Conservation (phyloP, 2,329 filamentous ascomycete species). For the Ceratocystiopsis sp. region DNA sequence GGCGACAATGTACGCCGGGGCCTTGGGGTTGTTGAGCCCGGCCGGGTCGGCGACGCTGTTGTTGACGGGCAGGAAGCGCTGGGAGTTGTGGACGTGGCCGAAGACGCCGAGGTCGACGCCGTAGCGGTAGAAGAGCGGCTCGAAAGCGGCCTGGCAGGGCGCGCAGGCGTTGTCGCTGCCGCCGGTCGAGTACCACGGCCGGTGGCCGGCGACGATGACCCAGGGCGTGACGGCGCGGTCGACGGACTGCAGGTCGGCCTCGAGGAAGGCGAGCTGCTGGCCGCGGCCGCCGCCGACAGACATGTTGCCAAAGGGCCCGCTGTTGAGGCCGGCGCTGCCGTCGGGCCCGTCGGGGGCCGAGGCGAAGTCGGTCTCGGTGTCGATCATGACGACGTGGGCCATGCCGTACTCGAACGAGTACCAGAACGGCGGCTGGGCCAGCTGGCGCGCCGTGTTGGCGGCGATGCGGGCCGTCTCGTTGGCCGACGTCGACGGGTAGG, state of each 20-base stretch:
- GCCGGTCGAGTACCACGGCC: constrained; percentile 29
- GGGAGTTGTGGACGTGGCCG: constrained; percentile 41
- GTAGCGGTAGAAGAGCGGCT: constrained; percentile 34
- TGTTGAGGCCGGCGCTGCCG: constrained; percentile 21
- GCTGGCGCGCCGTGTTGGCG: constrained; percentile 26
- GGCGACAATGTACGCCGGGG: constrained; percentile 37
- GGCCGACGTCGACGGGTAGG: constrained; percentile 31
- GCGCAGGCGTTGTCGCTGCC: constrained; percentile 18
- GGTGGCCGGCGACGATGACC: constrained; percentile 27
- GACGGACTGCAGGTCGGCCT: constrained; percentile 36
- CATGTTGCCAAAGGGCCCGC: constrained; percentile 29
- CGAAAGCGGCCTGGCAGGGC: constrained; percentile 34
- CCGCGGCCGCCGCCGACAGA: constrained; percentile 6
- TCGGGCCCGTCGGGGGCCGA: constrained; percentile 24
- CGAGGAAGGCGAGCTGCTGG: constrained; percentile 37
- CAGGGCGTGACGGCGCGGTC: constrained; percentile 38
- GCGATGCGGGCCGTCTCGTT: constrained; percentile 22
- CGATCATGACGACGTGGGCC: constrained; percentile 34
- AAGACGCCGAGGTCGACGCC: constrained; percentile 40
- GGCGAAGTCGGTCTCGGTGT: constrained; percentile 40
- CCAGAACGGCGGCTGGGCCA: constrained; percentile 38
- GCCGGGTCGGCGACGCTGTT: constrained; percentile 19
- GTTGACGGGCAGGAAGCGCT: constrained; percentile 29
- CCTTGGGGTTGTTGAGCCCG: constrained; percentile 20
- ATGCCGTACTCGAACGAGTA: constrained; percentile 44